Conservation (phyloP, 306 rosid species). For the Clitoria ternatea region DNA sequence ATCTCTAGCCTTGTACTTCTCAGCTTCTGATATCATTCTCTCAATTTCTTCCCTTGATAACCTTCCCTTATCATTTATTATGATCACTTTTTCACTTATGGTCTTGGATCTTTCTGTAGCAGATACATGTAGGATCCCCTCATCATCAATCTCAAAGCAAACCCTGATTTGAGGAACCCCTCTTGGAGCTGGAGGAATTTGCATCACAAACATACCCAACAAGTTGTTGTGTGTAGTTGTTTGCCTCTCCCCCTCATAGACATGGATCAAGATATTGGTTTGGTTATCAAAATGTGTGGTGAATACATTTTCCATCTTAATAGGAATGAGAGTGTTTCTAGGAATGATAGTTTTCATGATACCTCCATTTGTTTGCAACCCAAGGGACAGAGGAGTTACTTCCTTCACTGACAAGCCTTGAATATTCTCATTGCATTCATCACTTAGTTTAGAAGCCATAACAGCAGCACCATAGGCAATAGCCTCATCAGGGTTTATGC, state of each 20-base stretch:
- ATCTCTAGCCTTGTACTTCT: too few relatives aligned
- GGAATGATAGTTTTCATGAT: neutral
- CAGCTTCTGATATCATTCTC: too few relatives aligned
- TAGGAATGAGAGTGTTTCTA: neutral
- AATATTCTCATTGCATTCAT: neutral
- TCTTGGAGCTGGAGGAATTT: slow-evolving; percentile 36
- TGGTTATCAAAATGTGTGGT: slow-evolving; percentile 31
- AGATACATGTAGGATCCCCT: slow-evolving; percentile 17
- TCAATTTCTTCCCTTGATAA: too few relatives aligned
- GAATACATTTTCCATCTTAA: slow-evolving; percentile 29
- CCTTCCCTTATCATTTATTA: too few relatives aligned
- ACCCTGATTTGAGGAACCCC: neutral
- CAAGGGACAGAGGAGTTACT: neutral
- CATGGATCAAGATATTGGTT: neutral
- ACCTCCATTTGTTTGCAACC: neutral
- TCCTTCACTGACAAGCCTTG: neutral
- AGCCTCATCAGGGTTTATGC: neutral
- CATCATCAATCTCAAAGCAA: slow-evolving; percentile 40
- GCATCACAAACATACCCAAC: slow-evolving; percentile 27
- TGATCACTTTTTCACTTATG: too few relatives aligned
- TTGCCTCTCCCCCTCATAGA: slow-evolving; percentile 49
- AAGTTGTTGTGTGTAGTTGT: slow-evolving; percentile 32
- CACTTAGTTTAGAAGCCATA: neutral
- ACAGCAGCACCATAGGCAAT: slow-evolving; percentile 19
- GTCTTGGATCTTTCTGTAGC: too few relatives aligned